Conservation (phyloP, 129 eudicot genomes). For the Helianthus annuus region HanXRQr2.0-SUNRISE NC_035442.2:142394669-142395168, state of each 20-base stretch:
- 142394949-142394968: not conserved
- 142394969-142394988: not conserved
- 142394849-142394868: too few species aligned
- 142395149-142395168: not conserved
- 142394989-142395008: not conserved
- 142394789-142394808: not conserved
- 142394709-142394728: too few species aligned
- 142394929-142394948: too few species aligned
- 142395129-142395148: not conserved
- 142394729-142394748: too few species aligned
- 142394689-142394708: too few species aligned
- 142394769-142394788: not conserved
- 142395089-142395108: constrained; percentile 7
- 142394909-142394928: too few species aligned
- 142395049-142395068: constrained; percentile 16
- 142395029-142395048: constrained; percentile 32
- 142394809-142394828: not conserved
- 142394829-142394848: too few species aligned
- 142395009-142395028: constrained; percentile 34
- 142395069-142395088: constrained; percentile 3
- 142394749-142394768: not conserved
- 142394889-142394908: too few species aligned
- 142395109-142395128: not conserved
- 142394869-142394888: too few species aligned
- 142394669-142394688: too few species aligned